Percentiles rank a stretch among this genome's conserved stretches.
Conservation (phyloP, 2,329 filamentous ascomycete species). For the Xylariaceae sp. region DNA sequence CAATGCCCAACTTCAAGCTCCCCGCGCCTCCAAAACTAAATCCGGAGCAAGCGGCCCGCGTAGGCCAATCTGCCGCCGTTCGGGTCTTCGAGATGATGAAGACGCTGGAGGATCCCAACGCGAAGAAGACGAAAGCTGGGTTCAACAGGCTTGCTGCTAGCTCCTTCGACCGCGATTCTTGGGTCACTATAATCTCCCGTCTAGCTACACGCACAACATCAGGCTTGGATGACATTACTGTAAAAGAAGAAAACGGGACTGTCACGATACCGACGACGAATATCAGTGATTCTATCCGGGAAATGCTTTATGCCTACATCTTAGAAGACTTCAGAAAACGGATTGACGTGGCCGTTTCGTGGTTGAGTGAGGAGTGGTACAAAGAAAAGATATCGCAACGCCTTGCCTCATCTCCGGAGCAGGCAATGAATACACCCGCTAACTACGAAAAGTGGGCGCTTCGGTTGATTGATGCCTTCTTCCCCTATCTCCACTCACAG, state of each 20-base stretch:
- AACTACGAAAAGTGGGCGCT: slow-evolving; percentile 79
- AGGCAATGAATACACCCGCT: slow-evolving; percentile 44
- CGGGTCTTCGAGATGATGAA: slow-evolving; percentile 77
- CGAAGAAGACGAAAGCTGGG: slow-evolving; percentile 63
- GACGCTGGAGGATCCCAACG: slow-evolving; percentile 62
- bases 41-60: slow-evolving; percentile 65
- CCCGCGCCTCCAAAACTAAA: slow-evolving; percentile 72
- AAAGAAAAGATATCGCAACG: slow-evolving; percentile 64
- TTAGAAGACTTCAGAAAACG: slow-evolving; percentile 88
- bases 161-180: slow-evolving; percentile 80
- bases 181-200: slow-evolving; percentile 82
- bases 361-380: slow-evolving; percentile 98
- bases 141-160: slow-evolving; percentile 82
- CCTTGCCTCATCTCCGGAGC: slow-evolving; percentile 39
- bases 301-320: slow-evolving; percentile 78
- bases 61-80: slow-evolving; percentile 69
- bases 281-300: slow-evolving; percentile 69
- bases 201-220: slow-evolving; percentile 75
- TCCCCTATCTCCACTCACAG: slow-evolving; percentile 85
- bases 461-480: slow-evolving; percentile 80
- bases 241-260: slow-evolving; percentile 56
- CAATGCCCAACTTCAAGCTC: slow-evolving; percentile 74
- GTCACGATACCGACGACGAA: slow-evolving; percentile 21
- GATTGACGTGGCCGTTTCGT: slow-evolving; percentile 85
- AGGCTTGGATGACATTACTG: slow-evolving; percentile 58